Evolutionary conservation across 2,329 filamentous ascomycete species (phyloP), one percentile per base, ranked within the genome.

Genomic region (Clonostachys rosea): DNA sequence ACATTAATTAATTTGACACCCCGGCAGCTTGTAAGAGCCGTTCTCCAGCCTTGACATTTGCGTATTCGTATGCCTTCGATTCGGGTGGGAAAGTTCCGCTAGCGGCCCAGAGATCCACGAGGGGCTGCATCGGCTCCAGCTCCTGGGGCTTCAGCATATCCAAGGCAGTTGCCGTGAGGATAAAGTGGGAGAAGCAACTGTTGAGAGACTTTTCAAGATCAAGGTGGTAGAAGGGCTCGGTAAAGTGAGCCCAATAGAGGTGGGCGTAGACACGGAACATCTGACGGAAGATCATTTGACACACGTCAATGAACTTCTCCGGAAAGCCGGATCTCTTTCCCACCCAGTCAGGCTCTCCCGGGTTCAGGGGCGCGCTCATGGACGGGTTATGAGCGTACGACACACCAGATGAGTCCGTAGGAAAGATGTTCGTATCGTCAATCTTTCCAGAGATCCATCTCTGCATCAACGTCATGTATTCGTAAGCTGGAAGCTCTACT

Each of bases 191-290:
- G 66, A 94, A 94, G 68, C 87, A 91, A 65, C 87, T 91, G 74
- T 94, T 94, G 51, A 92, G 77, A 58, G 89, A 86, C 64, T 91
- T 87, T 65, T 87, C 84, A 10, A 87, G 73, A 70, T 88, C 90
- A 54, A 92, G 77, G 65, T 91, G 86, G 69, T 90, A 92, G 68
- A 91, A 90, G 6, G 87, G 87, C 55, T 90, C 87, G 50, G 84
- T 73, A 68, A 89, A 99, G 68, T 99, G 94, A 48, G 91, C 89
- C 80, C 95, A 96, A 75, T 99, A 99, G 51, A 99, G 83, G 68
- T 99, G 94, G 43, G 94, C 87, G 63, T 99, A 99, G 57, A 96
- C 92, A 50, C 94, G 88, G 77, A 99, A 97, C 87, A 99, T 97
- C 70, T 96, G 94, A 59, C 91, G 87, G 74, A 96, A 92, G 60